Percentiles rank a stretch among this genome's conserved stretches.
Conservation (phyloP, 2,329 filamentous ascomycete species). For the Bipolaris bicolor region DNA sequence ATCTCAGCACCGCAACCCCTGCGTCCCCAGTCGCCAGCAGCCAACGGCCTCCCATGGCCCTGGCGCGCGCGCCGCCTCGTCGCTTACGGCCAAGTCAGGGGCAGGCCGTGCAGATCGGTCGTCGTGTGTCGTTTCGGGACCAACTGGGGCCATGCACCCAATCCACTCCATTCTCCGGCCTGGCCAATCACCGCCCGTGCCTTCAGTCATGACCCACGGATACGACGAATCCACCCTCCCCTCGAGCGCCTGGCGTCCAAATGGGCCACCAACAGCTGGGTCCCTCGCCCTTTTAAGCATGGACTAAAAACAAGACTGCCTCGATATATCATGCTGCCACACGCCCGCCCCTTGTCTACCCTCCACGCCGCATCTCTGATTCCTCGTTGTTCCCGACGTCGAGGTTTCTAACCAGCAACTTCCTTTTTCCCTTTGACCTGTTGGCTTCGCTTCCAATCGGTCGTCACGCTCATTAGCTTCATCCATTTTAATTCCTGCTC, state of each 20-base stretch:
- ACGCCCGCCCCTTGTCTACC: constrained; percentile 33
- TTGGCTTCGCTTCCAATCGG: constrained; percentile 34
- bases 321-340: constrained; percentile 41
- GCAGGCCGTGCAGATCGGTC: constrained; percentile 28
- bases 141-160: constrained; percentile 21
- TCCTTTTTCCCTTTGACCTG: constrained; percentile 35
- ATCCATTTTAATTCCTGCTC: constrained; percentile 16
- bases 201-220: constrained; percentile 14
- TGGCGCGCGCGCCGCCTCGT: constrained; percentile 6
- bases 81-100: constrained; percentile 36
- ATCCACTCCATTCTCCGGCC: constrained; percentile 17
- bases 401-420: constrained; percentile 30
- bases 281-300: constrained; percentile 26
- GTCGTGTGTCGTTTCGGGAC: constrained; percentile 30
- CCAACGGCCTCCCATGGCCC: neutral
- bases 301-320: constrained; percentile 29
- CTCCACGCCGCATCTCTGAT: constrained; percentile 35
- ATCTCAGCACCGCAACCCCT: neutral
- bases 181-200: constrained; percentile 26
- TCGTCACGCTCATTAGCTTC: constrained; percentile 45
- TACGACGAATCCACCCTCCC: constrained; percentile 26
- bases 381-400: constrained; percentile 37
- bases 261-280: constrained; percentile 21
- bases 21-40: neutral
- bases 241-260: constrained; percentile 33